Evolutionary conservation across 2,329 filamentous ascomycete species (phyloP).

Genomic region (Talaromyces sp.): DNA sequence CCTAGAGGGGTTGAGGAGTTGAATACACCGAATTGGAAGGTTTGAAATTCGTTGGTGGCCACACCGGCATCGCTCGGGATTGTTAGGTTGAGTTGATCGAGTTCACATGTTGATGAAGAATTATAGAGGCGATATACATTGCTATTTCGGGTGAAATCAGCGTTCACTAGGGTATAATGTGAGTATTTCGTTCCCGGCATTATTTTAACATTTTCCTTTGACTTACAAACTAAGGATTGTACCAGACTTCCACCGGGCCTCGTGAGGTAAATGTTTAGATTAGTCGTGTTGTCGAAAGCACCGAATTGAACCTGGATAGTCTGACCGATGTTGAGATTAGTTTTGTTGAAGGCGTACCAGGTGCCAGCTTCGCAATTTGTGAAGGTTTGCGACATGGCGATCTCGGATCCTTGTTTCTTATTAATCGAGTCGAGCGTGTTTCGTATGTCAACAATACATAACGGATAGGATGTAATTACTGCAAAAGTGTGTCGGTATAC

Average conservation of each 20-base stretch:
- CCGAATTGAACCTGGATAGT: slow-evolving; percentile 7
- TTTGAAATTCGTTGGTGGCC: neutral
- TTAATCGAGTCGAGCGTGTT: neutral
- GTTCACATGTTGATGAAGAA: slow-evolving; percentile 12
- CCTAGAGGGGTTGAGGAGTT: neutral
- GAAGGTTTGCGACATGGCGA: slow-evolving; percentile 4
- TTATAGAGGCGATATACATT: slow-evolving; percentile 4
- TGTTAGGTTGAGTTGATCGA: slow-evolving; percentile 11
- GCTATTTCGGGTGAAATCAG: neutral
- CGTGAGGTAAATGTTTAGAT: neutral
- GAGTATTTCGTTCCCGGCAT: neutral
- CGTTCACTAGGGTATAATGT: neutral
- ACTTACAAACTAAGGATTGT: neutral
- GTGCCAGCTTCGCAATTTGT: neutral
- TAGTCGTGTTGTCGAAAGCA: neutral
- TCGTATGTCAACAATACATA: neutral
- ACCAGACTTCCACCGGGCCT: slow-evolving; percentile 3
- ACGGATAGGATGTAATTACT: neutral
- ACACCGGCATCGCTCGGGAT: slow-evolving; percentile 3
- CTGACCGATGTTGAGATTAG: neutral
- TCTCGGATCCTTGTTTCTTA: neutral
- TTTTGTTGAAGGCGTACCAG: neutral
- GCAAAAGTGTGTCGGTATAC: neutral
- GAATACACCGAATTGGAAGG: slow-evolving; percentile 9
- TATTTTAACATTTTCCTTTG: neutral